Conservation (phyloP, 2,329 filamentous ascomycete species). For the Hypoxylon sp. region DNA sequence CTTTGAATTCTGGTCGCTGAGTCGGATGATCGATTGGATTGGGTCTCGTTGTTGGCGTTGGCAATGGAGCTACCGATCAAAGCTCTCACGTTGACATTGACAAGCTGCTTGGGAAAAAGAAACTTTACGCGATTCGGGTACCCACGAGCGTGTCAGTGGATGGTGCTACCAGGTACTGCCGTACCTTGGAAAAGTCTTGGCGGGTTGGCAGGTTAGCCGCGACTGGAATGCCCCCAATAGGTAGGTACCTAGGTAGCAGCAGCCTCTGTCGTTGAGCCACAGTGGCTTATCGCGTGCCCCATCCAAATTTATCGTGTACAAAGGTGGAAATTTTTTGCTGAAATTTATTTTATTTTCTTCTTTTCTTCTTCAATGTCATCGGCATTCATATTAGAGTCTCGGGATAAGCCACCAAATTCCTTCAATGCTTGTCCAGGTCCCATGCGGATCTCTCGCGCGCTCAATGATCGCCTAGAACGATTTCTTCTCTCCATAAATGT, state of each 20-base stretch:
- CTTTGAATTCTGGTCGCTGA: not conserved
- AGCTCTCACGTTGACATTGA: constrained; percentile 9
- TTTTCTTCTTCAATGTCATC: constrained; percentile 77
- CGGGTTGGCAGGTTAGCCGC: constrained; percentile 5
- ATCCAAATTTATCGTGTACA: constrained; percentile 22
- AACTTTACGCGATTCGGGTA: constrained; percentile 31
- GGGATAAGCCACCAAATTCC: constrained; percentile 74
- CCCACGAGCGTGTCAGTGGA: constrained; percentile 20
- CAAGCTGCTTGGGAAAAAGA: constrained; percentile 9
- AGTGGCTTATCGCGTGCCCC: constrained; percentile 37
- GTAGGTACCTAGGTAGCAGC: no score
- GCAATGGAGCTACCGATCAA: constrained; percentile 32
- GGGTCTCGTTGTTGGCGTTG: constrained; percentile 15
- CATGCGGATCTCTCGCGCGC: constrained; percentile 87
- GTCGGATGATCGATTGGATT: constrained; percentile 7
- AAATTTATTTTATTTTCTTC: constrained; percentile 52
- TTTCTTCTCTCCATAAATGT: constrained; percentile 77
- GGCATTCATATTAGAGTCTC: constrained; percentile 99
- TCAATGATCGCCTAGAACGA: constrained; percentile 96
- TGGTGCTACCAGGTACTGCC: constrained; percentile 6
- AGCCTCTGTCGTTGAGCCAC: constrained; percentile 22
- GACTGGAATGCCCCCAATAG: constrained; percentile 10
- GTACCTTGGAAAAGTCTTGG: not conserved
- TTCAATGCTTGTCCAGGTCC: constrained; percentile 95
- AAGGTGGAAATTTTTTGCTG: constrained; percentile 47